Conservation (phyloP, 2,329 filamentous ascomycete species). For the Nannizzia gypsea region DNA sequence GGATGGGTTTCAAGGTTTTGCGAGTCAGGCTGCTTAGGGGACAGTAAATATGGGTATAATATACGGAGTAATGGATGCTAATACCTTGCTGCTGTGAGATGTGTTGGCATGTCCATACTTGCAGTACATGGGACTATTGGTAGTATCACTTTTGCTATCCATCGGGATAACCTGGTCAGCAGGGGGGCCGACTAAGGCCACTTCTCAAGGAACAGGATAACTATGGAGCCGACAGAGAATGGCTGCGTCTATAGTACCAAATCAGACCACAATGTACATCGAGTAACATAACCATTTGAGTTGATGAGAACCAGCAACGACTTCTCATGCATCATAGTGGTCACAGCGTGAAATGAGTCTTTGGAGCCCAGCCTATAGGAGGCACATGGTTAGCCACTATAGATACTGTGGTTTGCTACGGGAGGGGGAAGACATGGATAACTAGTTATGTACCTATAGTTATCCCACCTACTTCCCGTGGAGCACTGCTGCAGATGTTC, state of each 20-base stretch:
- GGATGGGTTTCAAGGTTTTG: too few relatives aligned
- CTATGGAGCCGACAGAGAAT: slow-evolving; percentile 15
- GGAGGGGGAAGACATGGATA: slow-evolving; percentile 39
- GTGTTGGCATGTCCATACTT: slow-evolving; percentile 42
- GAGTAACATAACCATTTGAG: slow-evolving; percentile 7
- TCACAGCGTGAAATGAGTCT: slow-evolving; percentile 44
- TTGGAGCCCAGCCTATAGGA: slow-evolving; percentile 43
- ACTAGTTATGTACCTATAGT: neutral
- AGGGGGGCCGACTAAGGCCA: too few relatives aligned
- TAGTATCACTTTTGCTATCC: slow-evolving; percentile 43
- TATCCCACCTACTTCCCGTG: slow-evolving; percentile 25
- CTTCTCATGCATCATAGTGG: slow-evolving; percentile 47
- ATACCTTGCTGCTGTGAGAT: slow-evolving; percentile 19
- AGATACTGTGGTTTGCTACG: neutral
- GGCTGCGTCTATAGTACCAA: slow-evolving; percentile 31
- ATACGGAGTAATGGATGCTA: neutral
- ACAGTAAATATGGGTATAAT: neutral
- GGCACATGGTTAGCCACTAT: neutral
- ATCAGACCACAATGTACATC: slow-evolving; percentile 31
- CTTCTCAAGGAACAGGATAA: too few relatives aligned
- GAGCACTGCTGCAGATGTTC: slow-evolving; percentile 32
- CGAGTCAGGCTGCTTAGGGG: neutral
- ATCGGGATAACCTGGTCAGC: slow-evolving; percentile 43
- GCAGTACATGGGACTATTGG: slow-evolving; percentile 38
- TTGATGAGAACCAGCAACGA: slow-evolving; percentile 34